A percentile compares a stretch with the other conserved stretches of the same genome.
Evolutionary conservation across 352 stramenopile species (phyloP).

Genomic region (Thalassiosira mediterranea): DNA sequence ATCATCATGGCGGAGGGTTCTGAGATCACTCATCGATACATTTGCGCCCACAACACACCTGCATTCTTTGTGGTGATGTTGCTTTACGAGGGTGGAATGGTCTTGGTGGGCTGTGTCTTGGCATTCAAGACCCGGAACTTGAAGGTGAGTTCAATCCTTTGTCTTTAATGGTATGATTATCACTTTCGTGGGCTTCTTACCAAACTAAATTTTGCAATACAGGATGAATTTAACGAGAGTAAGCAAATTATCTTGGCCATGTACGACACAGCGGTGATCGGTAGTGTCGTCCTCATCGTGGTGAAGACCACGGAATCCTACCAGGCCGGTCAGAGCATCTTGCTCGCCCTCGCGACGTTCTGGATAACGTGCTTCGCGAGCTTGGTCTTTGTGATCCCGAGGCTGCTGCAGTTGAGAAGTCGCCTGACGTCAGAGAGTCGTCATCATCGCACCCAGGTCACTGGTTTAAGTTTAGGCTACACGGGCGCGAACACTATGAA

Average conservation of each 20-base stretch:
- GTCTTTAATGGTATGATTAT: too few relatives aligned
- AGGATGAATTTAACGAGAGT: conserved; percentile 48
- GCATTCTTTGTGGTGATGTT: conserved; percentile 28
- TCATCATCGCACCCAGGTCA: too few relatives aligned
- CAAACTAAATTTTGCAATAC: too few relatives aligned
- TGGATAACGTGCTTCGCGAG: conserved; percentile 47
- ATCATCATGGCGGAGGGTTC: conserved; percentile 20
- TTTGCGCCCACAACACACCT: conserved; percentile 34
- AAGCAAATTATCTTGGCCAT: conserved; percentile 61
- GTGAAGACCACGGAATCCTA: conserved; percentile 5
- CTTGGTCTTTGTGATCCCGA: conserved; percentile 54
- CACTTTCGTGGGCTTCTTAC: too few relatives aligned
- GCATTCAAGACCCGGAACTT: conserved; percentile 56
- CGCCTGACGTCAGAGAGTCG: too few relatives aligned
- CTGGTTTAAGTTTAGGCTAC: too few relatives aligned
- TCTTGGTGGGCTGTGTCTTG: conserved; percentile 51
- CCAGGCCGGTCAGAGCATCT: conserved; percentile 5
- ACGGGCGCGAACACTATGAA: too few relatives aligned
- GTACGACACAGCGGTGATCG: conserved; percentile 56
- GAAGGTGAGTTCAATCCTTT: too few relatives aligned
- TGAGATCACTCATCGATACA: conserved; percentile 15
- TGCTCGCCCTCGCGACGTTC: conserved; percentile 51
- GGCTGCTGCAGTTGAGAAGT: conserved; percentile 35
- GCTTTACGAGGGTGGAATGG: conserved; percentile 29
- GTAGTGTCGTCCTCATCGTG: conserved; percentile 21